Percentiles rank a stretch among this genome's conserved stretches.
Evolutionary conservation across 768 basidiomycete genomes (phyloP).

Genomic region (Amylocystis lapponica): DNA sequence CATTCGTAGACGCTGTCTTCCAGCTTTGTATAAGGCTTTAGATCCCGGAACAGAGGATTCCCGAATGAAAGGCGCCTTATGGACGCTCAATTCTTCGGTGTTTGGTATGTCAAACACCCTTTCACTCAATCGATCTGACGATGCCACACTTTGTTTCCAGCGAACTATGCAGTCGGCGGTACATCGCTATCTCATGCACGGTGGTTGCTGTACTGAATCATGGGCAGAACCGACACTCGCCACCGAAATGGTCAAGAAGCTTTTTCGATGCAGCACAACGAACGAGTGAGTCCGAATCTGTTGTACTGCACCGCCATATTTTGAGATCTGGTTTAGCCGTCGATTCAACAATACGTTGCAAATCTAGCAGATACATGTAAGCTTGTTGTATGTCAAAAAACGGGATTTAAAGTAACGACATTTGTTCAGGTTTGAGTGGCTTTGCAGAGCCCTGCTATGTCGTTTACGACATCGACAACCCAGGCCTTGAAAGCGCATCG

Average conservation of each 20-base stretch:
- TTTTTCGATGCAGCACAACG: slow-evolving; percentile 80
- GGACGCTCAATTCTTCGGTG: slow-evolving; percentile 61
- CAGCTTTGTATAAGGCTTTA: slow-evolving; percentile 49
- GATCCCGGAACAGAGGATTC: slow-evolving; percentile 75
- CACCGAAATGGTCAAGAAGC: slow-evolving; percentile 47
- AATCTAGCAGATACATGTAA: slow-evolving; percentile 59
- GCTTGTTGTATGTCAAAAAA: slow-evolving; percentile 16
- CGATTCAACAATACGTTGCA: slow-evolving; percentile 68
- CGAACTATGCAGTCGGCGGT: slow-evolving; percentile 39
- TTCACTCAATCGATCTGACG: not conserved
- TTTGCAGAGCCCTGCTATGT: slow-evolving; percentile 59
- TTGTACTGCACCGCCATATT: not conserved
- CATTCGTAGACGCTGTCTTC: slow-evolving; percentile 56
- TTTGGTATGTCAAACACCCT: slow-evolving; percentile 39
- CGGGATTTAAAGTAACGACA: slow-evolving; percentile 4
- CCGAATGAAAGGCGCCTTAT: slow-evolving; percentile 88
- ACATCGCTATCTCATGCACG: slow-evolving; percentile 1
- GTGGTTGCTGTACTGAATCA: not conserved
- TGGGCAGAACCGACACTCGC: slow-evolving; percentile 57
- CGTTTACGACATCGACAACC: slow-evolving; percentile 46
- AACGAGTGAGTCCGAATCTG: slow-evolving; percentile 49
- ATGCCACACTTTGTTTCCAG: slow-evolving; percentile 13
- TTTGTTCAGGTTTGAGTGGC: slow-evolving; percentile 44
- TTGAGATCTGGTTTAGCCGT: slow-evolving; percentile 41
- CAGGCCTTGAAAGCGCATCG: slow-evolving; percentile 34